Evolutionary conservation across 1,284 basidiomycete genomes (phyloP), one percentile per base, ranked within the genome.

Genomic region (Tilletia horrida): DNA sequence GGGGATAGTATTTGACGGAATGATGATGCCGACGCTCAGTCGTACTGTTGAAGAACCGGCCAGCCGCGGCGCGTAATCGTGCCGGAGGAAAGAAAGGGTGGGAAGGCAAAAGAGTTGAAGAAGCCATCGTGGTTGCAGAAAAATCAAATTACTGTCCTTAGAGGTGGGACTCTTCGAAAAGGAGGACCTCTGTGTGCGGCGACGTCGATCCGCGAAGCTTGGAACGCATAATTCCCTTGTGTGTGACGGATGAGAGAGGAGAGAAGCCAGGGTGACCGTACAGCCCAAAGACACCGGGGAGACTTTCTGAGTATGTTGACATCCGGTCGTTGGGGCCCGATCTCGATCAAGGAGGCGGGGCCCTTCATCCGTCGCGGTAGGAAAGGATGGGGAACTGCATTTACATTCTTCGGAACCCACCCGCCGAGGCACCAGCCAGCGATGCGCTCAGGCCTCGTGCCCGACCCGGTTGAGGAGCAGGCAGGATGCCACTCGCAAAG

Each of bases 401-500:
- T 52, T 27, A 52, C 16, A 25, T 52, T 9, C 50, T 21, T 27
- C 50, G 50, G 13, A 52, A 52, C 6, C 50, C 50, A 27, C 25
- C 23, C 14, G 55, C 27, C 29, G 55, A 35, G 27, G 55, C 55
- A 29, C 55, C 31, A 25, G 55, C 55, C 14, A 59, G 31, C 13
- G 29, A 31, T 27, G 55, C 55, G 27, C 55, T 59, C 55, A 59
- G 31, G 27, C 55, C 55, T 3, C 55, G 55, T n/a, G 55, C 55
- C 29, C 55, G 55, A 35, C 55, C 55, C 4, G 55, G 55, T n/a
- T 29, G 16, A 18, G 55, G 55, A 31, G 55, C 55, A 31, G 55
- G 55, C 29, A 59, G n/a, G 11, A 59, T 59, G 14, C 55, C 55
- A 35, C 55, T 59, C 55, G 55, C 55, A 59, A 59, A 59, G 55